These are phyloP conservation scores for Aquilaria yunnanensis DNA, from an alignment of 345 rosid species.

Conservation along the genomic window DNA sequence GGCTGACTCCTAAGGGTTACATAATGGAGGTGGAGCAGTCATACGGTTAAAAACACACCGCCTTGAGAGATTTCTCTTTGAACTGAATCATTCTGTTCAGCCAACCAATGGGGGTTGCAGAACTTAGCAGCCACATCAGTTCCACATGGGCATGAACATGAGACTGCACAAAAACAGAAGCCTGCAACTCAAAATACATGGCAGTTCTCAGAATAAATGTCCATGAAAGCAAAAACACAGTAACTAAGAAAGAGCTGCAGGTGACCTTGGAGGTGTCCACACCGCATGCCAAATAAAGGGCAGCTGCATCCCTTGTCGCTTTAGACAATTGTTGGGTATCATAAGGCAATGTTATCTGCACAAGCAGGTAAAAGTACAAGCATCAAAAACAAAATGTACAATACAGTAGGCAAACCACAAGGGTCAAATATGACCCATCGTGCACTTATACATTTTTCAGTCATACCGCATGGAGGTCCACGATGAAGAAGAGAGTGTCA, in stretches of 20 bases:
- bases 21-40: conserved; percentile 8
- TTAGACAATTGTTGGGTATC: conserved; percentile 55
- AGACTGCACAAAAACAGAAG: conserved; percentile 91
- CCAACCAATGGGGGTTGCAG: conserved; percentile 91
- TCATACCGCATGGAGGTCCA: conserved; percentile 88
- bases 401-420: background rate
- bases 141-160: conserved; percentile 76
- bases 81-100: conserved; percentile 85
- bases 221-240: background rate
- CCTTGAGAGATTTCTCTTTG: conserved; percentile 89
- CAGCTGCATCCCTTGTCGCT: conserved; percentile 84
- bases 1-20: no score
- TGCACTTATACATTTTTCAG: conserved; percentile 1
- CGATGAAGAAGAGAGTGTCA: conserved; percentile 79
- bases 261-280: conserved; percentile 69
- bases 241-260: conserved; percentile 8
- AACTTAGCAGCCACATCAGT: conserved; percentile 75
- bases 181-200: conserved; percentile 36
- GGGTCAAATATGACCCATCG: background rate
- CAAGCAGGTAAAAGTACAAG: conserved; percentile 1
- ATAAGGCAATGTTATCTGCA: conserved; percentile 74
- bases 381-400: background rate
- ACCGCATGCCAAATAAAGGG: conserved; percentile 91
- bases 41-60: conserved; percentile 41
- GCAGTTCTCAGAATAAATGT: conserved; percentile 4